phyloP scores from a whole-genome alignment of 352 stramenopile genomes.

The Pythium rhizo-oryzae region DNA sequence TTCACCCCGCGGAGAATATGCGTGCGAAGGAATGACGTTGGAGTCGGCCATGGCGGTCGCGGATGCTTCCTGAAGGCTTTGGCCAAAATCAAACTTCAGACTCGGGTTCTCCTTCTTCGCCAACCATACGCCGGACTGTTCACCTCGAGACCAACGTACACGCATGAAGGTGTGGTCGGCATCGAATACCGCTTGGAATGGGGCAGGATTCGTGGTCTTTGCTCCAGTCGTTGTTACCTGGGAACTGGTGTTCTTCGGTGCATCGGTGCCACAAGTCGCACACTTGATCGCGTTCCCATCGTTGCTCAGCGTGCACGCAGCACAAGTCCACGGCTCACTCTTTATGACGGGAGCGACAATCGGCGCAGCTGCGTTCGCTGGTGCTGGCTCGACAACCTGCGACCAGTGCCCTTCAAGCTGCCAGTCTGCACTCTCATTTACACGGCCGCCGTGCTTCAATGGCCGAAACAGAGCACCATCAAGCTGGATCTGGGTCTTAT shows the following conservation, averaged over 20 bases:
- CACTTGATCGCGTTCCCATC: conserved; percentile 59
- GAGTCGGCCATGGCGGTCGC: conserved; percentile 63
- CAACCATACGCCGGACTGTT: conserved; percentile 83
- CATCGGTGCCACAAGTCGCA: conserved; percentile 68
- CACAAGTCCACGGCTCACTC: conserved; percentile 60
- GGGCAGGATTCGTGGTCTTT: conserved; percentile 75
- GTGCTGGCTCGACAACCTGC: conserved; percentile 43
- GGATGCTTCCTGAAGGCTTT: conserved; percentile 33
- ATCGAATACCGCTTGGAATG: conserved; percentile 66
- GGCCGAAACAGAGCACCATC: conserved; percentile 53
- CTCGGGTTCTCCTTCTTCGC: conserved; percentile 46
- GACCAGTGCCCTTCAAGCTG: conserved; percentile 81
- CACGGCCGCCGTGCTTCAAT: background rate
- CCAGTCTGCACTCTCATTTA: conserved; percentile 40
- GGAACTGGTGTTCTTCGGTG: conserved; percentile 41
- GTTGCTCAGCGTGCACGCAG: conserved; percentile 82
- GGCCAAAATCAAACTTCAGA: conserved; percentile 43
- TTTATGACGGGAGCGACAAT: conserved; percentile 22
- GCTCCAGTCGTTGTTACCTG: conserved; percentile 33
- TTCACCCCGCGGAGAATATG: conserved; percentile 63
- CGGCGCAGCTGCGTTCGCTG: background rate
- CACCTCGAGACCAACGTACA: conserved; percentile 78
- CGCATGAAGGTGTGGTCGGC: conserved; percentile 72
- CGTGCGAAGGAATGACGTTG: conserved; percentile 43
- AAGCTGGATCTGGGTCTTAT: conserved; percentile 53